Evolutionary conservation across 495 filamentous ascomycete genomes (phyloP).

Genomic region (Aspergillus carlsbadensis): DNA sequence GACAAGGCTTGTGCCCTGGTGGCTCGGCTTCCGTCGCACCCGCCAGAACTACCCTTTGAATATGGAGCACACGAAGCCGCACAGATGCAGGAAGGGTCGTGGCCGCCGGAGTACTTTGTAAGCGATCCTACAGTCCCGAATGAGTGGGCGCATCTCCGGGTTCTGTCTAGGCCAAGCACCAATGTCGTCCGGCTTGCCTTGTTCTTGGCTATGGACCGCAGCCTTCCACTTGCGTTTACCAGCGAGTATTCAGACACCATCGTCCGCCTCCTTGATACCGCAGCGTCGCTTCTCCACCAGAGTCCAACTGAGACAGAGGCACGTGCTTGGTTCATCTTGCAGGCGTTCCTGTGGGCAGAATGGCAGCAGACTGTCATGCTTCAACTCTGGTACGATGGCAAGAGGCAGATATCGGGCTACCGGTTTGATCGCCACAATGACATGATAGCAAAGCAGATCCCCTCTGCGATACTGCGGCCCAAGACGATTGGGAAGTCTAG

Average conservation of each 20-base stretch:
- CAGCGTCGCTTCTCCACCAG: background rate
- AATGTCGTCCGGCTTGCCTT: constrained; percentile 1
- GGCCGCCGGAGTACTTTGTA: background rate
- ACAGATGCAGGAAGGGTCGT: background rate
- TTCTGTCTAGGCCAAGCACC: constrained; percentile 1
- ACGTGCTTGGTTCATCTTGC: constrained; percentile 3
- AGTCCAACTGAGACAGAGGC: background rate
- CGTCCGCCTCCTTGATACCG: background rate
- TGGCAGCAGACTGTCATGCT: constrained; percentile 6
- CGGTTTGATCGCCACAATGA: too few species aligned
- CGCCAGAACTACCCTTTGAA: constrained; percentile 1
- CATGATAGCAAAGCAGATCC: too few species aligned
- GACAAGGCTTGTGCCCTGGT: constrained; percentile 1
- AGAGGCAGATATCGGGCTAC: background rate
- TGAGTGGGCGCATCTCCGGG: background rate
- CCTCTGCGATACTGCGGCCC: too few species aligned
- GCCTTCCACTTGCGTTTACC: background rate
- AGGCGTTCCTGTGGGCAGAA: constrained; percentile 8
- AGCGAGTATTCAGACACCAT: constrained; percentile 4
- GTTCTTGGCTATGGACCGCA: constrained; percentile 1
- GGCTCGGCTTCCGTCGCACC: constrained; percentile 1
- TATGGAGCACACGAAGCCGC: background rate
- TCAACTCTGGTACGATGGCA: constrained; percentile 5
- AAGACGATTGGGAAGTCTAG: too few species aligned
- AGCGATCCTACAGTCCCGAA: background rate